Evolutionary conservation across 306 rosid species (phyloP), one percentile per base, ranked within the genome.

Genomic region (Pyrus communis): DNA sequence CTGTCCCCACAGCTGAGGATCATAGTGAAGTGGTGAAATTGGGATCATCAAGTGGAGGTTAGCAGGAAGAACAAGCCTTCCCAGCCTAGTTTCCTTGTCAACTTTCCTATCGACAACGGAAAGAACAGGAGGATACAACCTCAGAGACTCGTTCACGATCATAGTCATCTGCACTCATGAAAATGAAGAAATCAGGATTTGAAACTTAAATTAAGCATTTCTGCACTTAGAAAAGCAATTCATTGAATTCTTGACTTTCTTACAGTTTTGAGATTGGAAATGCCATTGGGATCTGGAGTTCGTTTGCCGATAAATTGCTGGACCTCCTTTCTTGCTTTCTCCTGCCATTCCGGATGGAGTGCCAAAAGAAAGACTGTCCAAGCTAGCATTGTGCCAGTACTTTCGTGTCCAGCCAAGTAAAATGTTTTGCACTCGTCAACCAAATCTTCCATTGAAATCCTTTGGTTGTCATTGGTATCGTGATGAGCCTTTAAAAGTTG

Each of bases 381-480:
- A 4, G 23, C 23, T 5, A 65, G 22, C 70, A 65, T 72, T 9
- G 71, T 5, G 33, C 40, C 35, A 10, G 70, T 31, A 13, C 46
- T 65, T 65, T 65, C 70, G 9, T 65, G 70, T 33, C 70, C 70
- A 1, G 45, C 46, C 9, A 65, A 65, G 45, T 65, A 65, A 65
- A 65, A 75, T 3, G 80, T 78, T 58, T 79, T 83, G 77, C 86
- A 83, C 30, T 83, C 86, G 43, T 79, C 86, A 46, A 79, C 70
- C 40, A 83, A n/a, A 33, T 79, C 71, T 21, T 79, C 67, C 23
- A 79, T 46, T 11, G 83, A 78, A 62, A 78, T 70, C 43, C 73
- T 60, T 57, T 62, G 42, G 64, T 59, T 75, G 27, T 57, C 65
- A 42, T 70, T 18, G 27, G 25, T 70, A 63, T 82, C 82, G 65